Conservation (phyloP, 768 basidiomycete species). For the Holtermannia corniformis region DNA sequence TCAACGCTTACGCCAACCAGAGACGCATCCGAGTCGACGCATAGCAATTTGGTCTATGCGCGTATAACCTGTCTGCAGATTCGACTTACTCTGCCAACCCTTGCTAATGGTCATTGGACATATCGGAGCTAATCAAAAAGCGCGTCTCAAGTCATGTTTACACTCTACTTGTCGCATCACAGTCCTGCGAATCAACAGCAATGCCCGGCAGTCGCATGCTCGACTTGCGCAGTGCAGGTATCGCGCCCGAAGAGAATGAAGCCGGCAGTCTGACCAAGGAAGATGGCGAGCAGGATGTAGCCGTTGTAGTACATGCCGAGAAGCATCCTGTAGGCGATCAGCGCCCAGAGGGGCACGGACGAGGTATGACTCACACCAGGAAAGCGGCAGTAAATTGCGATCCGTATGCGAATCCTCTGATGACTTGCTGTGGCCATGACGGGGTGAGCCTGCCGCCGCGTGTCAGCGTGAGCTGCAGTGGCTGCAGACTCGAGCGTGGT, state of each 20-base stretch:
- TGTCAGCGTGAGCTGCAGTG: constrained; percentile 3
- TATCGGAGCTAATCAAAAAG: too few relatives aligned
- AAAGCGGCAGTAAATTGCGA: constrained; percentile 36
- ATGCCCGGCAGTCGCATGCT: constrained; percentile 8
- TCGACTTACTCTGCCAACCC: too few relatives aligned
- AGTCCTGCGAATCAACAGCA: constrained; percentile 16
- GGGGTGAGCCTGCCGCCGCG: constrained; percentile 20
- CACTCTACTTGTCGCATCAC: too few relatives aligned
- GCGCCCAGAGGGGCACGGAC: background rate
- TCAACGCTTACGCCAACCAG: too few relatives aligned
- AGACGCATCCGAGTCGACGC: too few relatives aligned
- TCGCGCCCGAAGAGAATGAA: constrained; percentile 28
- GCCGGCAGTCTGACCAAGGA: constrained; percentile 30
- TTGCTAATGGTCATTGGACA: too few relatives aligned
- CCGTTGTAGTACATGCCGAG: constrained; percentile 42
- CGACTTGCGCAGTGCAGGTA: constrained; percentile 12
- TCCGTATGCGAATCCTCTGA: constrained; percentile 31
- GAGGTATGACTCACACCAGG: constrained; percentile 19
- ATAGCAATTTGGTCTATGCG: too few relatives aligned
- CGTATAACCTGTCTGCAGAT: too few relatives aligned
- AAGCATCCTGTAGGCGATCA: constrained; percentile 12
- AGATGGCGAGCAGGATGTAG: constrained; percentile 38
- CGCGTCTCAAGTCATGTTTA: too few relatives aligned
- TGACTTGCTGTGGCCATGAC: constrained; percentile 31
- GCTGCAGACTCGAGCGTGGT: background rate